A percentile compares a stretch with the other conserved stretches of the same genome.
These are phyloP conservation scores for Paecilomyces niveus DNA, from an alignment of 2,329 filamentous ascomycete genomes.

Conservation along the genomic window DNA sequence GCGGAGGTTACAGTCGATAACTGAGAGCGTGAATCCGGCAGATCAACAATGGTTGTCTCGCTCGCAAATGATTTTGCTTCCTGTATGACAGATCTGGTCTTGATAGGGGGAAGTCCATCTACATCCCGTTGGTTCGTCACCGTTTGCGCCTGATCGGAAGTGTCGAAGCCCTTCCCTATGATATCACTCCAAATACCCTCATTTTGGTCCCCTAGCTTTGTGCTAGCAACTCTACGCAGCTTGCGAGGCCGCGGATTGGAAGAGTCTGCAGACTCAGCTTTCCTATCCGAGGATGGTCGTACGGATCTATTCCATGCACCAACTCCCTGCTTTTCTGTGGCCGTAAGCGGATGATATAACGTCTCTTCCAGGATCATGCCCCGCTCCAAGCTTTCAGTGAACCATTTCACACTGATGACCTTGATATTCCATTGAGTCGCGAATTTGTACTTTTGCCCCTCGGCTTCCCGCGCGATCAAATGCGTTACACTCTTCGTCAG, in stretches of 20 bases:
- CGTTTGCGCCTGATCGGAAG: conserved; percentile 16
- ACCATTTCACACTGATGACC: conserved; percentile 77
- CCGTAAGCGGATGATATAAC: conserved; percentile 71
- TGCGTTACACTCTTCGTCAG: conserved; percentile 82
- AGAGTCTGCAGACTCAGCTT: conserved; percentile 37
- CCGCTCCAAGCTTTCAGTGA: conserved; percentile 71
- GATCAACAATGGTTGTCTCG: conserved; percentile 26
- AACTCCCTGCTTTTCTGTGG: conserved; percentile 62
- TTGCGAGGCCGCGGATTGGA: conserved; percentile 64
- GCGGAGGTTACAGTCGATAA: conserved; percentile 9
- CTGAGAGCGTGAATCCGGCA: conserved; percentile 14
- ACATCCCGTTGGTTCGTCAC: conserved; percentile 19
- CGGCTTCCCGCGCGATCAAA: conserved; percentile 69
- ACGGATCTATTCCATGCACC: conserved; percentile 63
- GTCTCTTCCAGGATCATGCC: conserved; percentile 86
- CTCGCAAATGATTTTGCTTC: conserved; percentile 32
- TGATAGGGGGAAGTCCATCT: conserved; percentile 9
- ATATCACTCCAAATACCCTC: conserved; percentile 90
- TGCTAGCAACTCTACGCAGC: conserved; percentile 78
- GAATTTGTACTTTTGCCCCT: conserved; percentile 84
- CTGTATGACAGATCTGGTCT: conserved; percentile 19
- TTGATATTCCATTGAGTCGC: conserved; percentile 77
- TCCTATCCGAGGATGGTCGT: conserved; percentile 15
- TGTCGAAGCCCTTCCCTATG: conserved; percentile 44
- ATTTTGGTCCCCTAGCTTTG: conserved; percentile 71